Percentiles rank a stretch among this genome's conserved stretches.
phyloP scores from a whole-genome alignment of 2,329 filamentous ascomycete species.

The Beauveria rudraprayagi region DNA sequence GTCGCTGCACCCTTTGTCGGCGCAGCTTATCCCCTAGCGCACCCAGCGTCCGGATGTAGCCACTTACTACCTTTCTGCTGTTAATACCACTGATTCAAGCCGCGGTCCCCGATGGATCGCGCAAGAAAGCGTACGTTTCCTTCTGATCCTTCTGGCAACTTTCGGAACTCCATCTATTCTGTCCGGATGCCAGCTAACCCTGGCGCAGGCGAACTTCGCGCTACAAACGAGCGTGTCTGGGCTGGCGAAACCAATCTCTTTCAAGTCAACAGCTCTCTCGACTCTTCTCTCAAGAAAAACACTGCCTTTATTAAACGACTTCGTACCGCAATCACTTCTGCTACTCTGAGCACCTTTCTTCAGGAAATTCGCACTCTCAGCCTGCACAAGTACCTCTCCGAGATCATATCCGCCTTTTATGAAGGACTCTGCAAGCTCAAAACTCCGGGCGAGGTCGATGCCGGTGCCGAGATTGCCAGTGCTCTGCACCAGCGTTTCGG shows the following conservation, averaged over 20 bases:
- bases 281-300: conserved; percentile 96
- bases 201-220: conserved; percentile 72
- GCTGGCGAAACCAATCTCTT: conserved; percentile 83
- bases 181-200: conserved; percentile 13
- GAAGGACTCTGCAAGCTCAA: conserved; percentile 91
- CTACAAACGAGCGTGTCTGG: conserved; percentile 83
- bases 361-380: conserved; percentile 86
- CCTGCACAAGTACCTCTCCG: conserved; percentile 91
- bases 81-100: conserved; percentile 20
- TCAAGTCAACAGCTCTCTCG: conserved; percentile 67
- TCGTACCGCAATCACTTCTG: conserved; percentile 75
- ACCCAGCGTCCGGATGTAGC: conserved; percentile 40
- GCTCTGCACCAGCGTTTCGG: conserved; percentile 95
- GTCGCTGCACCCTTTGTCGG: conserved; percentile 26
- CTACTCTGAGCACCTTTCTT: conserved; percentile 74
- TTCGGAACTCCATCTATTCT: background rate
- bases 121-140: conserved; percentile 50
- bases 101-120: conserved; percentile 51
- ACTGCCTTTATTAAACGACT: conserved; percentile 96
- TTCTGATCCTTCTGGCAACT: background rate
- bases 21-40: conserved; percentile 35
- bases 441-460: conserved; percentile 81
- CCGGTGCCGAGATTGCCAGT: conserved; percentile 86
- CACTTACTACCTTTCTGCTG: conserved; percentile 23
- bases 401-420: conserved; percentile 92